phyloP scores from a whole-genome alignment of 805 yeast species.

The Lipomyces anomalus region DNA sequence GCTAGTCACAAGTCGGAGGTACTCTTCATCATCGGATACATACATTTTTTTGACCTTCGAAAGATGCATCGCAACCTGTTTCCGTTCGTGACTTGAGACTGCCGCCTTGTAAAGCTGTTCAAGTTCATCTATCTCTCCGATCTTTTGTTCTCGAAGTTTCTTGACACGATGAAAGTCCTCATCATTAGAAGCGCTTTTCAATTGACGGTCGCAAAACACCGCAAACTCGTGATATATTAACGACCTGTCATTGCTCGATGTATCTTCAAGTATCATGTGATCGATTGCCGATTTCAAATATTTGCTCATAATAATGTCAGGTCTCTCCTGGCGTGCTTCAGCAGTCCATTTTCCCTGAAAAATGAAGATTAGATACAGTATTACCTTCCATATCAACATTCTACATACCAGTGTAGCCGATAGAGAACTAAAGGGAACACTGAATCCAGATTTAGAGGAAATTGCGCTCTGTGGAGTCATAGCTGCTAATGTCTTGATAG shows the following conservation, averaged over 20 bases:
- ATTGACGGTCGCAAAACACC: slow-evolving; percentile 64
- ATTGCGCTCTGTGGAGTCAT: slow-evolving; percentile 4
- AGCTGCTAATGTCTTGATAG: no score
- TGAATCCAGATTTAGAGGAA: slow-evolving; percentile 9
- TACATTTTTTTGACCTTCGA: slow-evolving; percentile 30
- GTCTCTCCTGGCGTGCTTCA: slow-evolving; percentile 61
- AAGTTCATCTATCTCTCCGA: slow-evolving; percentile 38
- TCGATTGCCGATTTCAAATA: slow-evolving; percentile 49
- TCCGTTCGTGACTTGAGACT: slow-evolving; percentile 43
- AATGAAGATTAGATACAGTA: not conserved
- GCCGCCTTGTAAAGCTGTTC: slow-evolving; percentile 44
- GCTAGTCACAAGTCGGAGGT: slow-evolving; percentile 37
- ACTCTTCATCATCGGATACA: slow-evolving; percentile 45
- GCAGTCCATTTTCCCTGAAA: slow-evolving; percentile 58
- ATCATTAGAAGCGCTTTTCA: slow-evolving; percentile 41
- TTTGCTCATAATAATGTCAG: slow-evolving; percentile 49
- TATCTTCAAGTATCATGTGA: slow-evolving; percentile 22
- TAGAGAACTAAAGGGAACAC: slow-evolving; percentile 9
- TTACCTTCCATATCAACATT: not conserved
- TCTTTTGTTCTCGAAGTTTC: slow-evolving; percentile 29
- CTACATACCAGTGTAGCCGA: slow-evolving; percentile 11
- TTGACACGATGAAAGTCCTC: slow-evolving; percentile 42
- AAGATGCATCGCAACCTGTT: slow-evolving; percentile 42
- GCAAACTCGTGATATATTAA: slow-evolving; percentile 56
- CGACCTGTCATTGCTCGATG: slow-evolving; percentile 34